Evolutionary conservation across 2,329 filamentous ascomycete genomes (phyloP), one percentile per base, ranked within the genome.

Genomic region (Aureobasidium uvarum): DNA sequence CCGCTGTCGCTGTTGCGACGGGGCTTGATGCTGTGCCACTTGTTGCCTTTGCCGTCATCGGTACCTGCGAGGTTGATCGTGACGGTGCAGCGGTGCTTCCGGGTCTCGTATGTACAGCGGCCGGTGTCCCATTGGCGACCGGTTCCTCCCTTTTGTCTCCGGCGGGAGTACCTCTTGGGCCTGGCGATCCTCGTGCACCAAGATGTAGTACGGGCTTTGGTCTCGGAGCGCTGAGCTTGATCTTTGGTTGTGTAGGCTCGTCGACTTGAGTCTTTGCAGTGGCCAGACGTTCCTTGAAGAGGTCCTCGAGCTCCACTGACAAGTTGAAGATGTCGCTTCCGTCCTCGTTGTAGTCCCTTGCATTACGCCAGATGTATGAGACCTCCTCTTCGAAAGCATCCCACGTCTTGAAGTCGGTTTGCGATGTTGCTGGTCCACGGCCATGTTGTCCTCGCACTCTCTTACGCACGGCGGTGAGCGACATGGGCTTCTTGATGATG

Each of bases 281-380:
- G 68, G 85, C 85, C 41, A 96, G 76, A 64, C 90, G 81, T 46
- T 84, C 81, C 60, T 85, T 81, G 73, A 96, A 93, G 71, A 86
- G 83, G 74, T 85, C 81, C 89, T 96, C 88, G 7, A 97, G 84
- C 67, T 95, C 87, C 56, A 87, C 85, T 0, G 92, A 91, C 67
- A 95, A 81, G 25, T 85, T 81, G 69, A 88, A 91, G 60, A 96
- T 93, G 18, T 92, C 89, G 72, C 93, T 96, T 4, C 89, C 90
- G 73, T 96, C 92, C 75, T 96, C 91, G 70, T 97, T 97, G 80
- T 94, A 97, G 66, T 89, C 89, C 72, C 87, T 89, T 0, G 92
- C 92, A 76, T 97, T 97, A 56, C 84, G 84, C 93, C 93, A 97
- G 50, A 97, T 87, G 62, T 91, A 83, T 71, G 87, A 90, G 14